phyloP scores from a whole-genome alignment of 2,329 filamentous ascomycete species.

The Parastagonospora nodorum region DNA sequence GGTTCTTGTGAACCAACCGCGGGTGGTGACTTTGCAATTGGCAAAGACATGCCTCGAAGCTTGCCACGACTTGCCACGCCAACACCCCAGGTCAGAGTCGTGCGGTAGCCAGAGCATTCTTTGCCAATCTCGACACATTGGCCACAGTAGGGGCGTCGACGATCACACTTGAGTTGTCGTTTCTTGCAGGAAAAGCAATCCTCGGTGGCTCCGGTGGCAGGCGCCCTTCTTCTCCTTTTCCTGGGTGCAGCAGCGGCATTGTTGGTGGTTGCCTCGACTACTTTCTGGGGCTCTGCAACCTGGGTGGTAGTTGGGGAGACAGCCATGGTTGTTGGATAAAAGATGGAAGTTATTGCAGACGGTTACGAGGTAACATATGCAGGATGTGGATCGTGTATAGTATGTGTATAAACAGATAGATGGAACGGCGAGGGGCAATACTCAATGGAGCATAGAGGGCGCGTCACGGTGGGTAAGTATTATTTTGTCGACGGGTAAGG shows the following conservation, averaged over 20 bases:
- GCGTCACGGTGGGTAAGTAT: slow-evolving; percentile 47
- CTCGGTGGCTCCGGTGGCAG: slow-evolving; percentile 85
- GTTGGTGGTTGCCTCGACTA: slow-evolving; percentile 28
- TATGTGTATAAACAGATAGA: slow-evolving; percentile 40
- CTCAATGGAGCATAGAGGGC: slow-evolving; percentile 46
- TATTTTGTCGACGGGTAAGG: slow-evolving; percentile 42
- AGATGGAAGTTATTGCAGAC: slow-evolving; percentile 28
- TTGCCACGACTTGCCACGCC: slow-evolving; percentile 95
- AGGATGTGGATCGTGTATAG: slow-evolving; percentile 38
- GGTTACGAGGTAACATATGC: slow-evolving; percentile 37
- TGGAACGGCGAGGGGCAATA: slow-evolving; percentile 42
- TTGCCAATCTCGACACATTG: slow-evolving; percentile 90
- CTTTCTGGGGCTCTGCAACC: slow-evolving; percentile 40
- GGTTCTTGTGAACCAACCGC: slow-evolving; percentile 33
- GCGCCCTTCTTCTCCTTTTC: slow-evolving; percentile 84
- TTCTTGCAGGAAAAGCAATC: slow-evolving; percentile 95
- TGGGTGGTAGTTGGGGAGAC: slow-evolving; percentile 41
- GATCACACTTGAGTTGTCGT: slow-evolving; percentile 83
- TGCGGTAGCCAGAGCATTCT: slow-evolving; percentile 96
- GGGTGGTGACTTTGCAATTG: slow-evolving; percentile 56
- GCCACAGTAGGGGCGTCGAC: slow-evolving; percentile 90
- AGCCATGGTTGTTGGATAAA: slow-evolving; percentile 30
- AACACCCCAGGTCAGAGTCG: slow-evolving; percentile 93
- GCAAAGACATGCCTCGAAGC: slow-evolving; percentile 82
- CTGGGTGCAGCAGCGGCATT: slow-evolving; percentile 44